A percentile compares a stretch with the other conserved stretches of the same genome.
These are phyloP conservation scores for Takakia lepidozioides DNA, from an alignment of 225 moss, liverwort and hornwort genomes.

Conservation along the genomic window DNA sequence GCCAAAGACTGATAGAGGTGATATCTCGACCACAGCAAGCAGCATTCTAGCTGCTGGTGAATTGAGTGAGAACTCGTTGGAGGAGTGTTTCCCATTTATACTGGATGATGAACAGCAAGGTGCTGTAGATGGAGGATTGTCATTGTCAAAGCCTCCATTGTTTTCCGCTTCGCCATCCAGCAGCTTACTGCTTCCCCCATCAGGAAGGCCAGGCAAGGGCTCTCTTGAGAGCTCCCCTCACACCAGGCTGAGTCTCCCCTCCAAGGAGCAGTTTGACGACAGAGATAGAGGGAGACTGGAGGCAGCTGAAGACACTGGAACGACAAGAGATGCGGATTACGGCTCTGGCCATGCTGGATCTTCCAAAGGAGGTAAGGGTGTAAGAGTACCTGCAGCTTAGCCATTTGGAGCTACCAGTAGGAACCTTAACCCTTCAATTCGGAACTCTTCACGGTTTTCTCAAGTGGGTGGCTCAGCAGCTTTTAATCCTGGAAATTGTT, in stretches of 20 bases:
- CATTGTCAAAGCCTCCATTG: slow-evolving; percentile 38
- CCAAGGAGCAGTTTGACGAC: slow-evolving; percentile 45
- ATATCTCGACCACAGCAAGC: slow-evolving; percentile 31
- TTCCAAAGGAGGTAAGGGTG: slow-evolving; percentile 37
- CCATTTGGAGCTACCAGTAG: too few relatives aligned
- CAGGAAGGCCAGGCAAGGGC: slow-evolving; percentile 35
- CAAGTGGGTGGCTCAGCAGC: too few relatives aligned
- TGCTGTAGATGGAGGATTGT: slow-evolving; percentile 37
- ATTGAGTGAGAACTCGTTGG: slow-evolving; percentile 66
- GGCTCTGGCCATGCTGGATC: slow-evolving; percentile 21
- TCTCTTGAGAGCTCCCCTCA: slow-evolving; percentile 50
- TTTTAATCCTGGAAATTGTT: too few relatives aligned
- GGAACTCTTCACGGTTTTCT: too few relatives aligned
- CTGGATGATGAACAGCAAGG: slow-evolving; percentile 77
- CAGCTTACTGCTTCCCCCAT: slow-evolving; percentile 65
- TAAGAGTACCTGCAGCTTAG: too few relatives aligned
- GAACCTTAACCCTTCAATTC: too few relatives aligned
- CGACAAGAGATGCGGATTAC: slow-evolving; percentile 31
- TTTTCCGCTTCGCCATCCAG: slow-evolving; percentile 49
- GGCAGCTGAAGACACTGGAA: slow-evolving; percentile 32
- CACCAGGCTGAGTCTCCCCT: slow-evolving; percentile 40
- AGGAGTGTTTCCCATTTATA: slow-evolving; percentile 75
- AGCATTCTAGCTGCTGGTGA: slow-evolving; percentile 53
- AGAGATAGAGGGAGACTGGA: slow-evolving; percentile 45
- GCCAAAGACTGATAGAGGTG: slow-evolving; percentile 38